Base-by-base conservation (phyloP, 2,329 filamentous ascomycete genomes). In the Tolypocladium guangdongense region DNA sequence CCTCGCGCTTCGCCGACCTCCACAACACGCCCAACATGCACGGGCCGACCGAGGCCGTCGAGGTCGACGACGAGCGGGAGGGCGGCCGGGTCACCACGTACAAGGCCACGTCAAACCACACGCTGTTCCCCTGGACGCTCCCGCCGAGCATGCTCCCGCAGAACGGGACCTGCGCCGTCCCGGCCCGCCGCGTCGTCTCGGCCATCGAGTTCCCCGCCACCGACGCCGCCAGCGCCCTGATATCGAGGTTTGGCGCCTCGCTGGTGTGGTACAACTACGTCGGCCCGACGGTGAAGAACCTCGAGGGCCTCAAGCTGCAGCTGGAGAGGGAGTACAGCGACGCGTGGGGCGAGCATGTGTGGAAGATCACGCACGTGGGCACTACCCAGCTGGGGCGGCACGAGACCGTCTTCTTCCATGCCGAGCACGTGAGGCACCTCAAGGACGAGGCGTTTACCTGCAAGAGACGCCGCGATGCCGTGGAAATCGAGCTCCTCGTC, bases 91-190 rank as follows among this genome's bases (percentile, higher is more conserved):
- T 69, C 8, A 67, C 62, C 27, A 63, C 61, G 33, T 71, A 67
- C 56, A 66, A 59, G 43, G 84, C 83, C 16, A 81, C 80, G 7
- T 84, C 83, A 0, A 95, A 95, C 62, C 85, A 91, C 66, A 92
- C 87, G 0, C 85, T 88, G 62, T 97, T 90, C 63, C 93, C 93
- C 0, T 97, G 92, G 92, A 97, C 93, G 0, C 73, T 99, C 0
- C 92, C 93, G 0, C 74, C 76, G 1, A 77, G 81, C 30, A 76
- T 95, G 60, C 78, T 96, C 3, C 90, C 91, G 0, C 70, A 73
- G 11, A 83, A 95, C 62, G 92, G 87, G 0, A 86, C 78, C n/a
- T 95, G 89, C 60, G 78, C 85, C 5, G 82, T 80, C 14, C 84
- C 95, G 59, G 77, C 82, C 6, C 76, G 83, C 54, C 85, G 86